These are phyloP conservation scores for Yarrowia sp. DNA, from an alignment of 805 yeast species.

Conservation along the genomic window DNA sequence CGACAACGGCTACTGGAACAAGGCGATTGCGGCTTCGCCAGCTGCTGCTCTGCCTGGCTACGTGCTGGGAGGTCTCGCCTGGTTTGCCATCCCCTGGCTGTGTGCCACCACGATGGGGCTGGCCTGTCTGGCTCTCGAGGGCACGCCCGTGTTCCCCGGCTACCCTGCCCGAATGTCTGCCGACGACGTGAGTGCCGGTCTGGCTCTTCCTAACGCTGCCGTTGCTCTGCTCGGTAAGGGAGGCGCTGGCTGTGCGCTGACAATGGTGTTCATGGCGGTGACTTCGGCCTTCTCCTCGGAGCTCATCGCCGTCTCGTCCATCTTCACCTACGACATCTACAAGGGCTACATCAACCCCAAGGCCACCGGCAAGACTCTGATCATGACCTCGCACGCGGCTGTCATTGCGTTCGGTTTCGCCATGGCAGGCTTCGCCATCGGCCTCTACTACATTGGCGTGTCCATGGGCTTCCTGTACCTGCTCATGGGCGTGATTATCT, in stretches of 20 bases:
- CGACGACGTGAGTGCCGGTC: conserved; percentile 80
- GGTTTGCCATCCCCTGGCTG: conserved; percentile 90
- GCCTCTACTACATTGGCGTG: conserved; percentile 79
- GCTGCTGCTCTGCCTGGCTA: conserved; percentile 87
- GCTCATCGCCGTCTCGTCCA: conserved; percentile 84
- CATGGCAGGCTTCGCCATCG: conserved; percentile 85
- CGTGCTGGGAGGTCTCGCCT: conserved; percentile 83
- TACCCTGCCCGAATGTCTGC: conserved; percentile 71
- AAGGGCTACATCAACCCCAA: conserved; percentile 78
- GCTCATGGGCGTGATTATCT: conserved; percentile 87
- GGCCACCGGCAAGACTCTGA: conserved; percentile 77
- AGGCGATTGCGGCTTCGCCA: conserved; percentile 86
- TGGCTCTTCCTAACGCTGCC: conserved; percentile 72
- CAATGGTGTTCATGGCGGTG: conserved; percentile 88
- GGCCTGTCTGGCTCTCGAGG: conserved; percentile 78
- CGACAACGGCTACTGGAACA: conserved; percentile 88
- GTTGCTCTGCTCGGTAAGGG: conserved; percentile 83
- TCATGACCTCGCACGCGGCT: conserved; percentile 68
- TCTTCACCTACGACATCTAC: conserved; percentile 85
- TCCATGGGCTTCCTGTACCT: conserved; percentile 88
- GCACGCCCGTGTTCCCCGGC: conserved; percentile 75
- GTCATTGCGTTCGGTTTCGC: conserved; percentile 66
- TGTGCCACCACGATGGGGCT: conserved; percentile 85
- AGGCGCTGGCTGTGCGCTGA: conserved; percentile 83
- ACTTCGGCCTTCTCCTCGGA: conserved; percentile 94